These are phyloP conservation scores for Penicillium soppii DNA, from an alignment of 495 filamentous ascomycete species.

Conservation along the genomic window DNA sequence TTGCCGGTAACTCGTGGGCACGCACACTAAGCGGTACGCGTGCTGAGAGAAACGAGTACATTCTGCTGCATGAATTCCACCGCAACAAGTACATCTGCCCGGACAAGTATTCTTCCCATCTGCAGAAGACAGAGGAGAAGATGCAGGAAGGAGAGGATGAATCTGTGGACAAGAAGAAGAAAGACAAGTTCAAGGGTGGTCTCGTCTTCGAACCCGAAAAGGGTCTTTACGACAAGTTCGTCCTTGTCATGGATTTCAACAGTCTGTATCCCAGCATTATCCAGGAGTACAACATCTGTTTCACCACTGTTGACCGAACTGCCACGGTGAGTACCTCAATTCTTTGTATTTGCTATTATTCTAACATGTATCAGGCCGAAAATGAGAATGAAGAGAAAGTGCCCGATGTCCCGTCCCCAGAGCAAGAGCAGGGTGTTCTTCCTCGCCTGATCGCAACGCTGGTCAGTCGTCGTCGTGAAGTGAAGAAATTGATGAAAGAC, in stretches of 20 bases:
- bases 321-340: slow-evolving; percentile 51
- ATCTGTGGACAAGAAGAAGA: slow-evolving; percentile 91
- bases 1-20: slow-evolving; percentile 98
- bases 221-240: slow-evolving; percentile 93
- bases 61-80: slow-evolving; percentile 95
- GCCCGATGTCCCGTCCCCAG: slow-evolving; percentile 66
- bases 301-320: slow-evolving; percentile 86
- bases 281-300: slow-evolving; percentile 99
- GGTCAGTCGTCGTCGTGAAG: slow-evolving; percentile 80
- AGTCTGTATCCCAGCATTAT: slow-evolving; percentile 98
- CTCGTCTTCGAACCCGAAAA: slow-evolving; percentile 97
- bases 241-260: slow-evolving; percentile 99
- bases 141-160: slow-evolving; percentile 65
- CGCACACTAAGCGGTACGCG: slow-evolving; percentile 92
- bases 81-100: slow-evolving; percentile 96
- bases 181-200: slow-evolving; percentile 98
- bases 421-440: slow-evolving; percentile 75
- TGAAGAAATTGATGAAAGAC: slow-evolving; percentile 96
- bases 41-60: slow-evolving; percentile 98
- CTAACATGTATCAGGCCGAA: slow-evolving; percentile 53
- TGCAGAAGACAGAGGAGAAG: slow-evolving; percentile 65
- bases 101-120: slow-evolving; percentile 78
- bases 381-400: slow-evolving; percentile 75
- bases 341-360: not conserved
- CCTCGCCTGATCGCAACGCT: slow-evolving; percentile 88